Evolutionary conservation across 345 rosid species (phyloP).

Genomic region (Eucalyptus leucophloia): DNA sequence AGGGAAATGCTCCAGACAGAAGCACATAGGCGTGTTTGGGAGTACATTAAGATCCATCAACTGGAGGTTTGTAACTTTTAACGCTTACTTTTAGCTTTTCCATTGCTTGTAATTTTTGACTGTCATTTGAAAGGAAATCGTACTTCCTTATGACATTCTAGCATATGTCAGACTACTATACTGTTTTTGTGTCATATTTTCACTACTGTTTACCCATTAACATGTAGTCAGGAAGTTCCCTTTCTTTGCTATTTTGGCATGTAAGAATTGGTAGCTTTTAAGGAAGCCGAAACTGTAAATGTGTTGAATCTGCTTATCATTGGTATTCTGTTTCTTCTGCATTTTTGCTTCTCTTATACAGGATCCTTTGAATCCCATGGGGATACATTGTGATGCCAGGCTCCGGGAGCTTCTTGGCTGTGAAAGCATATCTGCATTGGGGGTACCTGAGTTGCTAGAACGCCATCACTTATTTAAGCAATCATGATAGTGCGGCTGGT

Average conservation of each 20-base stretch:
- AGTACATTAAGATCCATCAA: slow-evolving; percentile 53
- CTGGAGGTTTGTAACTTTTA: slow-evolving; percentile 44
- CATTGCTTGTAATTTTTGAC: neutral
- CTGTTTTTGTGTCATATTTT: neutral
- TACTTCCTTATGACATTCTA: neutral
- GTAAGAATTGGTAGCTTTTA: neutral
- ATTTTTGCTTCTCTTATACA: slow-evolving; percentile 2
- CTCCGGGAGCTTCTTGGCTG: slow-evolving; percentile 78
- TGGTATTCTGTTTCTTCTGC: neutral
- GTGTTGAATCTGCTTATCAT: neutral
- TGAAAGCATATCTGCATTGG: slow-evolving; percentile 80
- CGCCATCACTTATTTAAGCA: slow-evolving; percentile 57
- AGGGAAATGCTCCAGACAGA: slow-evolving; percentile 55
- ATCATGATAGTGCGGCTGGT: slow-evolving; percentile 24
- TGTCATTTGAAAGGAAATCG: neutral
- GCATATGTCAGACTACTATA: neutral
- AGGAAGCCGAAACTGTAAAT: neutral
- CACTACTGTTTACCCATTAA: neutral
- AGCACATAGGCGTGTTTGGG: slow-evolving; percentile 60
- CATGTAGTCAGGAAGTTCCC: neutral
- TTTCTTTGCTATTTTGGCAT: neutral
- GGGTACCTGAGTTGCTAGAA: slow-evolving; percentile 55
- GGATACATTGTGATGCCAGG: slow-evolving; percentile 64
- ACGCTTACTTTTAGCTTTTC: neutral
- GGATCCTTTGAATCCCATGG: slow-evolving; percentile 79